Percentiles rank a stretch among this genome's conserved stretches.
Evolutionary conservation across 352 stramenopile species (phyloP).

Genomic region (Globisporangium iwayamae): DNA sequence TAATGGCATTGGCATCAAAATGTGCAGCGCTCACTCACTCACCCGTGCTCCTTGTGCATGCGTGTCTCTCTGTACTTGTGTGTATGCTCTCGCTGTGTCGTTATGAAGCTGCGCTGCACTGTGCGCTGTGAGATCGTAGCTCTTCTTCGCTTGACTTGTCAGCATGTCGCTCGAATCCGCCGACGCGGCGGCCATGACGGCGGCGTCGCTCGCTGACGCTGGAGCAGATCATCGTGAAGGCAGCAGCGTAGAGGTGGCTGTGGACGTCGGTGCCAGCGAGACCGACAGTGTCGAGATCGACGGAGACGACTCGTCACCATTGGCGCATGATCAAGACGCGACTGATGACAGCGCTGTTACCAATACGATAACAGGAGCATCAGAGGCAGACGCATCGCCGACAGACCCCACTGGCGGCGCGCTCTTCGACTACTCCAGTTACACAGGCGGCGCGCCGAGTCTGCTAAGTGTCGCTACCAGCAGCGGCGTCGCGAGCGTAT

Average conservation of each 20-base stretch:
- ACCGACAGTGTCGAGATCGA: neutral
- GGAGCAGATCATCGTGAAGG: neutral
- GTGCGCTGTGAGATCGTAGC: neutral
- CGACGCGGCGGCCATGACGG: neutral
- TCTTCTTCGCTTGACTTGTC: neutral
- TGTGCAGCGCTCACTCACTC: neutral
- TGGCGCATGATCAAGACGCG: conserved; percentile 1
- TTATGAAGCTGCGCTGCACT: neutral
- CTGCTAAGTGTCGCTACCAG: conserved; percentile 23
- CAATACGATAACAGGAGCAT: neutral
- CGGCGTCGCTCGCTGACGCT: neutral
- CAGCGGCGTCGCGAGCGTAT: neutral
- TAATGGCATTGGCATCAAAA: neutral
- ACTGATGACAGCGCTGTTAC: neutral
- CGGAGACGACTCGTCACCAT: conserved; percentile 14
- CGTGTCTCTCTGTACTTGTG: neutral
- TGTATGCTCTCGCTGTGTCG: neutral
- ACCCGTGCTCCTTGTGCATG: neutral
- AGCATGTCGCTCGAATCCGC: neutral
- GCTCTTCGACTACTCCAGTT: conserved; percentile 48
- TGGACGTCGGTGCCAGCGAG: neutral
- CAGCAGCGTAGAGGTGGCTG: neutral
- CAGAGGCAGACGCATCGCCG: neutral
- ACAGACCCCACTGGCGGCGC: conserved; percentile 16
- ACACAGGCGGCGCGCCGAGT: conserved; percentile 39